Percentiles rank a stretch among this genome's conserved stretches.
Conservation (phyloP, 345 rosid species). For the Brassica incana region DNA sequence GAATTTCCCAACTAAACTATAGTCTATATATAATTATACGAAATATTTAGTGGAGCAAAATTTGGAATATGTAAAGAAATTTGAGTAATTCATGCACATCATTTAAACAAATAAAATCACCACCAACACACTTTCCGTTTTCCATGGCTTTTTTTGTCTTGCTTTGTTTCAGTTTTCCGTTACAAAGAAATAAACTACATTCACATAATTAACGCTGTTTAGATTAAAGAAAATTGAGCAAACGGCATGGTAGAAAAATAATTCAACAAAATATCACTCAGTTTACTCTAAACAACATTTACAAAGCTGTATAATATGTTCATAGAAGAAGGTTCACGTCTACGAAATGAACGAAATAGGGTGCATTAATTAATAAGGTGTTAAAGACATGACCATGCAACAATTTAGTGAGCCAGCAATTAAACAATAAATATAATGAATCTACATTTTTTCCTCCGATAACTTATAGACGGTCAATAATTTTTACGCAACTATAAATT, state of each 20-base stretch:
- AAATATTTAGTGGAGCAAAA: not conserved
- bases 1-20: not conserved
- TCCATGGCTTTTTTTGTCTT: not conserved
- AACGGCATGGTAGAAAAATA: not conserved
- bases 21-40: too few relatives aligned
- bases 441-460: not conserved
- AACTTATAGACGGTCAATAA: too few relatives aligned
- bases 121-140: not conserved
- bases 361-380: too few relatives aligned
- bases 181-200: not conserved
- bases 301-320: too few relatives aligned
- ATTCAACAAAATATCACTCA: not conserved
- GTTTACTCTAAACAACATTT: not conserved
- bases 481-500: too few relatives aligned
- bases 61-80: not conserved
- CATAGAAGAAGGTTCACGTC: too few relatives aligned
- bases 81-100: not conserved
- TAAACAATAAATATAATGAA: not conserved
- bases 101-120: too few relatives aligned
- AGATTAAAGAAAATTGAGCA: not conserved
- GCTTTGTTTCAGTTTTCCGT: not conserved
- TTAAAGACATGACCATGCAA: not conserved
- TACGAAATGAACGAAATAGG: too few relatives aligned
- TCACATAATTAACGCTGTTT: not conserved
- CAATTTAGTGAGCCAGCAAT: not conserved